Evolutionary conservation across 1,284 basidiomycete genomes (phyloP), one percentile per base, ranked within the genome.

Genomic region (Violaceomyces palustris): DNA sequence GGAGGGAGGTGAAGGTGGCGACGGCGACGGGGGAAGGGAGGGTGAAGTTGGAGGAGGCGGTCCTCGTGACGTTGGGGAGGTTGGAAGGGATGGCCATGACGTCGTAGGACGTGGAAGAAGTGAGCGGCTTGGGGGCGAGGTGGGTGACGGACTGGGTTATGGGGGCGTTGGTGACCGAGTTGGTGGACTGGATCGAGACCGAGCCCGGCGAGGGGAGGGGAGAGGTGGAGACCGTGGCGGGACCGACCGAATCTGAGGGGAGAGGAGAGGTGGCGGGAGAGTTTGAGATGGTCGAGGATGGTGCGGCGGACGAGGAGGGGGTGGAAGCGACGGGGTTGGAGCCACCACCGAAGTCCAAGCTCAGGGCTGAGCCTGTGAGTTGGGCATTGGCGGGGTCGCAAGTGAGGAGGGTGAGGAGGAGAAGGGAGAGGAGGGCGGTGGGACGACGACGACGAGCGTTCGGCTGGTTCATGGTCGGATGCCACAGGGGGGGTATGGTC

Each of bases 21-120:
- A 61, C 57, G 1, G 63, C 57, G 12, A 52, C 55, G 7, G 50
- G 39, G 12, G 29, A 43, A 15, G 63, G 63, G 4, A 63, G 45
- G 24, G 63, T 63, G 38, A 39, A 65, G 50, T 65, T 65, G 40
- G 60, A 62, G 2, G 63, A 65, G 27, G 57, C 47, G 23, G 47
- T 54, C 6, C 30, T 25, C 14, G 24, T 17, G 38, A 43, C n/a
- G 2, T 45, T 26, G 6, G 52, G 45, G 3, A 59, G 32, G 5
- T 45, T 43, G 8, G 48, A 38, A 5, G 56, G 56, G 8, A 59
- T 48, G 2, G 35, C 6, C 17, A 48, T 42, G 21, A 59, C 56
- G 26, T 59, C 42, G 42, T 54, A 54, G 36, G 8, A 7, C n/a
- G 45, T 35, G 4, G 38, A 36, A 0, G 46, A 50, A 1, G 51